Evolutionary conservation across 1,139 yeast species (phyloP).

Genomic region (Nakaseomyces nivariensis): DNA sequence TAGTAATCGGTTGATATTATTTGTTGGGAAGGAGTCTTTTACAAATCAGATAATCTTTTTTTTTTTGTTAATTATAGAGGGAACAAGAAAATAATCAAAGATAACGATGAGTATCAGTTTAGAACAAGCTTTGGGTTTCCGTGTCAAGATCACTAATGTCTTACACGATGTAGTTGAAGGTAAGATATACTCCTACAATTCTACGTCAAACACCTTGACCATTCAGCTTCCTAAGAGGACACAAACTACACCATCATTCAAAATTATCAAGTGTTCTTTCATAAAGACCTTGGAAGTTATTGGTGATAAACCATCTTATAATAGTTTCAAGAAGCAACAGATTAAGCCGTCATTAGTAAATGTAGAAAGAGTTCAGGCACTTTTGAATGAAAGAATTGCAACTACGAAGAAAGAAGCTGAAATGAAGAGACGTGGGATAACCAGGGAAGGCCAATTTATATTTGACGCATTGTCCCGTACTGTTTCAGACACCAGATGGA

Average conservation of each 20-base stretch:
- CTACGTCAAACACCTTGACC: constrained; percentile 35
- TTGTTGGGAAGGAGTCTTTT: too few species aligned
- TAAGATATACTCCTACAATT: constrained; percentile 49
- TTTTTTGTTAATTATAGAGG: too few species aligned
- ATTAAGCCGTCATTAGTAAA: constrained; percentile 22
- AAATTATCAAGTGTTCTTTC: constrained; percentile 48
- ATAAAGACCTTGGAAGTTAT: constrained; percentile 45
- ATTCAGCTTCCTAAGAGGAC: constrained; percentile 23
- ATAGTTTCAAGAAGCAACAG: constrained; percentile 23
- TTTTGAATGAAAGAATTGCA: constrained; percentile 17
- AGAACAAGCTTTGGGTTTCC: constrained; percentile 30
- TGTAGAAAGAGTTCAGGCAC: constrained; percentile 19
- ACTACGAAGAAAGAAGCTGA: constrained; percentile 12
- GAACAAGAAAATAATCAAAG: too few species aligned
- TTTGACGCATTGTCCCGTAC: constrained; percentile 43
- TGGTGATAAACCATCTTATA: constrained; percentile 27
- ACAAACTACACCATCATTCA: constrained; percentile 33
- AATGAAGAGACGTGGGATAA: constrained; percentile 33
- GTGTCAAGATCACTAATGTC: constrained; percentile 52
- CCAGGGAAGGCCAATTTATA: constrained; percentile 39
- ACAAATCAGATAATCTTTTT: too few species aligned
- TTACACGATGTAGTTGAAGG: constrained; percentile 53
- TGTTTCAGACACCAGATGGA: constrained; percentile 42
- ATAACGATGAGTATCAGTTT: constrained; percentile 21
- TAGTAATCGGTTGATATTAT: too few species aligned